Conservation (phyloP, 1,284 basidiomycete genomes). For the Microbotryomycetes sp. region DNA sequence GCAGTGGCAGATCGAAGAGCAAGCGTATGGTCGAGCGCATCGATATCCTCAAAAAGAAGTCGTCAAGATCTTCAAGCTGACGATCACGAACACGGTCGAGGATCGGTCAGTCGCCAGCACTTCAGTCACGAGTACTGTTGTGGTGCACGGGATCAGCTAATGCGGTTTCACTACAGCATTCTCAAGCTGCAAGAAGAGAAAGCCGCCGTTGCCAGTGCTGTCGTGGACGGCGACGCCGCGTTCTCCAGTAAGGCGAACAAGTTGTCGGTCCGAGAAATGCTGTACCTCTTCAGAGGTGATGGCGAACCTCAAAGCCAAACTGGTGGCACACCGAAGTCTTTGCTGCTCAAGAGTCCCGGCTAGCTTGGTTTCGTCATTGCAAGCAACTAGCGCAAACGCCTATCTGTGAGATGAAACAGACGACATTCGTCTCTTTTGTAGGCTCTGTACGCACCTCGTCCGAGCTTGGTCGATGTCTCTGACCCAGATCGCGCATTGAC, state of each 20-base stretch:
- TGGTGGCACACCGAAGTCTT: background rate
- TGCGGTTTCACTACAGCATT: constrained; percentile 11
- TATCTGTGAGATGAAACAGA: no score
- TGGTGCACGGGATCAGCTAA: background rate
- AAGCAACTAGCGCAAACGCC: no score
- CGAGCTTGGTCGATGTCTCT: constrained; percentile 20
- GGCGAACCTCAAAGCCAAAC: background rate
- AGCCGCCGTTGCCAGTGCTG: constrained; percentile 71
- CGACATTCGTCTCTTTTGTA: background rate
- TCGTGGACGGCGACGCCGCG: constrained; percentile 77
- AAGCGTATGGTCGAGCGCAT: constrained; percentile 74
- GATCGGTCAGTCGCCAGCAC: constrained; percentile 68
- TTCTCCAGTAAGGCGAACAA: constrained; percentile 58
- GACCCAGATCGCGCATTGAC: constrained; percentile 16
- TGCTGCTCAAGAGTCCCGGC: no score
- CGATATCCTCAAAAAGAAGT: constrained; percentile 72
- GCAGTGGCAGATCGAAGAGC: constrained; percentile 49
- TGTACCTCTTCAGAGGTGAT: constrained; percentile 57
- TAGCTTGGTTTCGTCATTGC: no score
- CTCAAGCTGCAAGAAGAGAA: constrained; percentile 69
- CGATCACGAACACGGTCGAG: constrained; percentile 80
- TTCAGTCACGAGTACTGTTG: constrained; percentile 4
- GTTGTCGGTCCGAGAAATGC: constrained; percentile 73
- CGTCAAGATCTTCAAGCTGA: constrained; percentile 90
- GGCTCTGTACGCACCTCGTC: background rate